Evolutionary conservation across 257 asterid species (phyloP).

Genomic region (Verbena officinalis): DNA sequence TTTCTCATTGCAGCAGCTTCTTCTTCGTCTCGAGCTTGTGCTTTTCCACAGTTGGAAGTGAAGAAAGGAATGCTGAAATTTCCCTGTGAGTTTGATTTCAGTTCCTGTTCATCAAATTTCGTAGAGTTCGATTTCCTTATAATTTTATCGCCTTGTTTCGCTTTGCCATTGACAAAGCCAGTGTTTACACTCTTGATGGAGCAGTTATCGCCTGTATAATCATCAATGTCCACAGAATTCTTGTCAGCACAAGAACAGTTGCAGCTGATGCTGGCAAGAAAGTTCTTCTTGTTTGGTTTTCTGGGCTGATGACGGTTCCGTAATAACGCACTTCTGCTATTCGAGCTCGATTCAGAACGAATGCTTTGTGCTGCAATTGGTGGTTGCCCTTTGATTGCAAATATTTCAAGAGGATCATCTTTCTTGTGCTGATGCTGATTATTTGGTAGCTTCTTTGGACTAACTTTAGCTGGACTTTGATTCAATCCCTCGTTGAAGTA

Average conservation of each 20-base stretch:
- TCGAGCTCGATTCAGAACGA: constrained; percentile 54
- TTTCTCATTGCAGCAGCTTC: constrained; percentile 27
- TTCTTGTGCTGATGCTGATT: constrained; percentile 29
- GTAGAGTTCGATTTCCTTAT: neutral
- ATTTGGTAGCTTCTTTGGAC: constrained; percentile 21
- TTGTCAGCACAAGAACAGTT: constrained; percentile 61
- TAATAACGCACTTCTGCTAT: constrained; percentile 61
- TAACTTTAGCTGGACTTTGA: constrained; percentile 18
- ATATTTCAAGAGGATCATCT: constrained; percentile 34
- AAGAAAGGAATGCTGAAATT: constrained; percentile 37
- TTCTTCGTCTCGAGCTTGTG: constrained; percentile 31
- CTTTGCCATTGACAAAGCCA: constrained; percentile 23
- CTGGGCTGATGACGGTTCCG: constrained; percentile 39
- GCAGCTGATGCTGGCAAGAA: constrained; percentile 64
- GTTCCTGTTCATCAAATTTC: constrained; percentile 20
- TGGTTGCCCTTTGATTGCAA: constrained; percentile 31
- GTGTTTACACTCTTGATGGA: constrained; percentile 24
- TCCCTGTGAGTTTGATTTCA: constrained; percentile 9
- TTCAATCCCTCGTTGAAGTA: constrained; percentile 62
- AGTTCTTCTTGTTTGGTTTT: constrained; percentile 43
- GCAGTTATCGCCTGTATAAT: constrained; percentile 17
- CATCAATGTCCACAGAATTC: constrained; percentile 50
- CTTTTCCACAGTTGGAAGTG: constrained; percentile 17
- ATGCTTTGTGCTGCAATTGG: constrained; percentile 37
- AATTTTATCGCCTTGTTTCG: constrained; percentile 21